A percentile compares a stretch with the other conserved stretches of the same genome.
phyloP scores from a whole-genome alignment of 208 protist species.

The Crithidia brevicula region DNA sequence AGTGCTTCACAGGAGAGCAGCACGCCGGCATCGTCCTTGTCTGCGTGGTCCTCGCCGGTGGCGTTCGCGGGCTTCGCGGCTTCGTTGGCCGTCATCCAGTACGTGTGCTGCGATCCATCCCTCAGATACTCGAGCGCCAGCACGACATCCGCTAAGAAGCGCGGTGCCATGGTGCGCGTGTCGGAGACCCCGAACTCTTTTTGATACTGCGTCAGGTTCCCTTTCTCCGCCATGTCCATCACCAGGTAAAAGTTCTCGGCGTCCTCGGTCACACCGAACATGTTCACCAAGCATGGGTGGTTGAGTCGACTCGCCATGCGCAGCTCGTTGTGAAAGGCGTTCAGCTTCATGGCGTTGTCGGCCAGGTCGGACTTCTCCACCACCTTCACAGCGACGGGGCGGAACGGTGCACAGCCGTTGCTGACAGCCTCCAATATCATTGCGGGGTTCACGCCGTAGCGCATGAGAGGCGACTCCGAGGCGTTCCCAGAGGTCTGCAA shows the following conservation, averaged over 20 bases:
- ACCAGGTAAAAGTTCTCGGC: constrained; percentile 61
- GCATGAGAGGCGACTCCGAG: constrained; percentile 11
- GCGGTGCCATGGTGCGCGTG: constrained; percentile 67
- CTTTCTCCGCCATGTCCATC: constrained; percentile 83
- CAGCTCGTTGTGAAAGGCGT: constrained; percentile 72
- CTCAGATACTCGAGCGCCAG: constrained; percentile 80
- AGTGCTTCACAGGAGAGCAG: neutral
- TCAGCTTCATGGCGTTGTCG: constrained; percentile 40
- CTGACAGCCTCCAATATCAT: constrained; percentile 18
- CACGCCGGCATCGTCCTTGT: neutral
- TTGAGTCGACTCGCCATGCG: constrained; percentile 57
- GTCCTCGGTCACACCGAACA: constrained; percentile 71
- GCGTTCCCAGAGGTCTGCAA: constrained; percentile 13
- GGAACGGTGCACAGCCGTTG: constrained; percentile 35
- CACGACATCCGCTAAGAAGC: constrained; percentile 80
- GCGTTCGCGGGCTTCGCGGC: neutral
- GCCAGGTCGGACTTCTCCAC: constrained; percentile 62
- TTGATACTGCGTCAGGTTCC: constrained; percentile 66
- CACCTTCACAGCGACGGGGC: constrained; percentile 76
- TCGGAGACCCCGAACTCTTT: constrained; percentile 50
- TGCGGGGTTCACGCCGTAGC: constrained; percentile 11
- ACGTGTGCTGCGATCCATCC: constrained; percentile 69
- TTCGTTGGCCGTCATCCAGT: constrained; percentile 33
- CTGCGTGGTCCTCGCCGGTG: neutral
- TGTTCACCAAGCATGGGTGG: constrained; percentile 73